A percentile compares a stretch with the other conserved stretches of the same genome.
phyloP scores from a whole-genome alignment of 495 filamentous ascomycete genomes.

The Pyrenopolyporus hunteri region DNA sequence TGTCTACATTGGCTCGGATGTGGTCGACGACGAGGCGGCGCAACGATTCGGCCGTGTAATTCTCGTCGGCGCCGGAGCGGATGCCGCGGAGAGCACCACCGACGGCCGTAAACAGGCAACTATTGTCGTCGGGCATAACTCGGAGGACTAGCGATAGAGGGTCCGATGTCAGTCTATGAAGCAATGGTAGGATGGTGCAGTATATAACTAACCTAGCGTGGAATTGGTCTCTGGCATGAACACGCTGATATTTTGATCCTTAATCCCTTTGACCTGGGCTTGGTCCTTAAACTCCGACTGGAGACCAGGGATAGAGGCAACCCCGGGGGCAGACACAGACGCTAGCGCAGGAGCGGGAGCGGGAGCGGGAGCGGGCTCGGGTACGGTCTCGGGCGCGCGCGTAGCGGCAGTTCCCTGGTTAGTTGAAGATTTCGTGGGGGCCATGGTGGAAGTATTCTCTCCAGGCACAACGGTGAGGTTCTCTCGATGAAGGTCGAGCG shows the following conservation, averaged over 20 bases:
- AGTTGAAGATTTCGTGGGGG: background rate
- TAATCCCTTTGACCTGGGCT: slow-evolving; percentile 1
- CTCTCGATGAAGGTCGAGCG: slow-evolving; percentile 78
- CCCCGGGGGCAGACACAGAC: no score
- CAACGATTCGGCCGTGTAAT: slow-evolving; percentile 65
- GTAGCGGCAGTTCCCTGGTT: no score
- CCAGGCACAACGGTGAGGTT: slow-evolving; percentile 71
- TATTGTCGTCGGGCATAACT: slow-evolving; percentile 97
- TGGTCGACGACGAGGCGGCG: slow-evolving; percentile 80
- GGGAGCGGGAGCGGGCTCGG: slow-evolving; percentile 3
- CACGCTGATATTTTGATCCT: slow-evolving; percentile 39
- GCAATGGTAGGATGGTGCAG: background rate
- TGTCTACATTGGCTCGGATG: slow-evolving; percentile 73
- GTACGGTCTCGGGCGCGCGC: no score
- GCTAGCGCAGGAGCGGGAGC: background rate
- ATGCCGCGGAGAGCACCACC: slow-evolving; percentile 68
- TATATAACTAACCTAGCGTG: slow-evolving; percentile 29
- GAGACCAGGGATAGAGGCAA: background rate
- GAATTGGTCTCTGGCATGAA: slow-evolving; percentile 28
- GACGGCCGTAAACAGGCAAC: slow-evolving; percentile 91
- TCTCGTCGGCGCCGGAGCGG: slow-evolving; percentile 57
- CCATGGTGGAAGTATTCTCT: slow-evolving; percentile 34
- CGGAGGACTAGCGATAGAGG: slow-evolving; percentile 66
- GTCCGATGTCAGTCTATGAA: background rate
- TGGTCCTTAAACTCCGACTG: background rate